A percentile compares a stretch with the other conserved stretches of the same genome.
Conservation (phyloP, 768 basidiomycete genomes). For the Hygrophoropsis aurantiaca region DNA sequence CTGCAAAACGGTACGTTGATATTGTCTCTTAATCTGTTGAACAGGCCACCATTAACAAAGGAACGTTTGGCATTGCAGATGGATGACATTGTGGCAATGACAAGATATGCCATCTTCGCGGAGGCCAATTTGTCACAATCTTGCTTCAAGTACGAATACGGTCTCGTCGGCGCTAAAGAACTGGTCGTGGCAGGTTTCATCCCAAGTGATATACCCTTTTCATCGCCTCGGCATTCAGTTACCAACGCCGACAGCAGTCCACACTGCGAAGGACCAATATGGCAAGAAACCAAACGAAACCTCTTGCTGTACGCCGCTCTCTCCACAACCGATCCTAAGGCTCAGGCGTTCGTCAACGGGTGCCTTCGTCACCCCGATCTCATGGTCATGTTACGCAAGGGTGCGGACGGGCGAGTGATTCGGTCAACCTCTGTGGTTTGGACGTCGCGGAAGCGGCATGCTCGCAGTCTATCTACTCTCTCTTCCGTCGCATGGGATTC, state of each 20-base stretch:
- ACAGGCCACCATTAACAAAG: not conserved
- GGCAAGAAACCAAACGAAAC: conserved; percentile 30
- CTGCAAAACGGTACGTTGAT: conserved; percentile 27
- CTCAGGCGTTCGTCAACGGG: conserved; percentile 28
- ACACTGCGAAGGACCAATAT: conserved; percentile 14
- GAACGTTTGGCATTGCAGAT: conserved; percentile 15
- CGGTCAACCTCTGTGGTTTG: conserved; percentile 23
- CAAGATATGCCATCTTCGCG: conserved; percentile 25
- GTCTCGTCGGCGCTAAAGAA: conserved; percentile 21
- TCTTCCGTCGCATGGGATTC: conserved; percentile 23
- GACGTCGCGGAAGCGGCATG: conserved; percentile 26
- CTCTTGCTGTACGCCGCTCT: conserved; percentile 24
- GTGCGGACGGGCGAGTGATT: conserved; percentile 23
- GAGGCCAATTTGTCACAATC: conserved; percentile 13
- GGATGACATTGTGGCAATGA: conserved; percentile 29
- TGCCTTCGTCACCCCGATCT: conserved; percentile 31
- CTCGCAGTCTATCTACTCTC: conserved; percentile 24
- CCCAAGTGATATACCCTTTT: conserved; percentile 19
- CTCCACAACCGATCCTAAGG: conserved; percentile 26
- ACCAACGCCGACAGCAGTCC: conserved; percentile 11
- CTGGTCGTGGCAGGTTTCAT: conserved; percentile 33
- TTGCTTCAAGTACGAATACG: conserved; percentile 19
- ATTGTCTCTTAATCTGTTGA: not conserved
- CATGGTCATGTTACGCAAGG: conserved; percentile 32
- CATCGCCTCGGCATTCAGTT: conserved; percentile 22